A percentile compares a stretch with the other conserved stretches of the same genome.
These are phyloP conservation scores for Rhizoclosmatium sp. DNA, from an alignment of 192 early-diverging fungal species.

Conservation along the genomic window DNA sequence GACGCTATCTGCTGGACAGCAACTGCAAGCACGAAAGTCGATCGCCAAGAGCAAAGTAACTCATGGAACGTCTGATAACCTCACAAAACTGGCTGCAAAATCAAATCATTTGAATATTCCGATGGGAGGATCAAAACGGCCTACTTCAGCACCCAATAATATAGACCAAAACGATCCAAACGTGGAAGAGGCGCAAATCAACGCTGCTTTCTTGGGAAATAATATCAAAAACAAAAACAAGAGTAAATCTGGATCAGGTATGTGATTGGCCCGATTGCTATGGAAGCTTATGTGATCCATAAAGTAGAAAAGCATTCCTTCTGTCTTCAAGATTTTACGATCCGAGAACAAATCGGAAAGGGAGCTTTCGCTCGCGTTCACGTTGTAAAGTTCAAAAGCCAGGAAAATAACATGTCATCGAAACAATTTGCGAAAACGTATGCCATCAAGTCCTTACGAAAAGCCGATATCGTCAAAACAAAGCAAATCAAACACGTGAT, in stretches of 20 bases:
- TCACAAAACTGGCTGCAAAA: not conserved
- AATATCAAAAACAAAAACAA: constrained; percentile 11
- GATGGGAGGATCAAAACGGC: not conserved
- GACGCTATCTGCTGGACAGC: too few relatives aligned
- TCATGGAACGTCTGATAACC: not conserved
- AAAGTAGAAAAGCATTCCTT: constrained; percentile 18
- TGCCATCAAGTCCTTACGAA: constrained; percentile 53
- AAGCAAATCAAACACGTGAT: constrained; percentile 54
- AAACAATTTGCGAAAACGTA: constrained; percentile 20
- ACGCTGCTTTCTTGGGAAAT: constrained; percentile 30
- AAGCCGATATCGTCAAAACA: constrained; percentile 47
- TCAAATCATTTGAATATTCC: not conserved
- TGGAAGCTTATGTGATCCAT: not conserved
- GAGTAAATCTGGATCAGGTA: too few relatives aligned
- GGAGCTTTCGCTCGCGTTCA: constrained; percentile 53
- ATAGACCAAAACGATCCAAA: not conserved
- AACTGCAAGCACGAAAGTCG: not conserved
- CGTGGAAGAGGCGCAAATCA: constrained; percentile 28
- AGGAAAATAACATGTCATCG: not conserved
- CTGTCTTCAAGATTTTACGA: constrained; percentile 46
- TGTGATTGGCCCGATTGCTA: too few relatives aligned
- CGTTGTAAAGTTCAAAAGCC: constrained; percentile 35
- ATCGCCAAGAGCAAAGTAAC: not conserved
- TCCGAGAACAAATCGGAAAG: constrained; percentile 51
- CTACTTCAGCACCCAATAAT: constrained; percentile 29